Base-by-base conservation (phyloP, 768 basidiomycete genomes). In the Lyophyllum decastes region DNA sequence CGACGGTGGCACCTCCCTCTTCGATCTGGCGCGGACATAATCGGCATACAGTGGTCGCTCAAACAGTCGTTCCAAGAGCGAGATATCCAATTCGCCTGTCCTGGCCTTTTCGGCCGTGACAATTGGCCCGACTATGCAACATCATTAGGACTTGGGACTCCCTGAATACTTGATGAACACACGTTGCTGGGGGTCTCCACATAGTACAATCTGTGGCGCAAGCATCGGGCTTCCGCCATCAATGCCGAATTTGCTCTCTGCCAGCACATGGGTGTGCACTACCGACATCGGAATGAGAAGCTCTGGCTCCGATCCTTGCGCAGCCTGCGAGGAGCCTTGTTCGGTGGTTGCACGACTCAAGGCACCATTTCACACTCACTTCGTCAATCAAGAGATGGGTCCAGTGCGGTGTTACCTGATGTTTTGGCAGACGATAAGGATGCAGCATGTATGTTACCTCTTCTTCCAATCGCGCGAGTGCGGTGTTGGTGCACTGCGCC, bases 361-460 rank as follows among this genome's bases (percentile, higher is more conserved):
- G 30, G 30, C 30, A 30, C n/a, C 12, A 19, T 30, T 27, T 19
- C n/a, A 8, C 24, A 11, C 62, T 47, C 35, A 78, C 80, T 68
- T 83, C 81, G 54, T 83, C 81, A 54, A 83, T 80, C 1, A 83
- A 53, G 2, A 83, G 68, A 68, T 83, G 81, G 1, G 80, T 81
- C 79, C 80, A 83, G 64, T 83, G 81, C 14, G 78, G 79, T 49
- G 72, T 68, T 8, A 73, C 72, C 0, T 67, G 67, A 33, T 68
- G 58, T 33, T 69, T 68, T 19, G 54, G 41, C 7, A 59, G 65
- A 12, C 71, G 66, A 62, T 71, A 68, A 4, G 79, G 78, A 66
- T 82, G 79, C 19, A 82, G 49, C 0, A 71, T 59, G 41, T 61
- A 61, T n/a, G 70, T 52, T 0, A 78, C 54, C 24, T 79, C 73